A percentile compares a stretch with the other conserved stretches of the same genome.
phyloP scores from a whole-genome alignment of 1,284 basidiomycete genomes.

The Bjerkandera adusta region DNA sequence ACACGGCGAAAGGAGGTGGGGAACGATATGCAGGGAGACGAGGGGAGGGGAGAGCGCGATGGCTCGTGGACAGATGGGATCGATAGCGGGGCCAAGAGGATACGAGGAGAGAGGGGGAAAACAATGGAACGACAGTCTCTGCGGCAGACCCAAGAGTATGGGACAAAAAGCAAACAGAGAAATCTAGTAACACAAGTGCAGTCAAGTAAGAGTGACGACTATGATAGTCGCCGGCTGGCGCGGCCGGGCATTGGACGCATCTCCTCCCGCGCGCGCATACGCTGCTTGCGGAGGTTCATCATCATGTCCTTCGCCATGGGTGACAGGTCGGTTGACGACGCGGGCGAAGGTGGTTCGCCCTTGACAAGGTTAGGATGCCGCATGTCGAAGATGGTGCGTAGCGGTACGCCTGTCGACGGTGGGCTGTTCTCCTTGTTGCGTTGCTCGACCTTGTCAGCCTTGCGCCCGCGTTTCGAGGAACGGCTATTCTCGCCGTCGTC shows the following conservation, averaged over 20 bases:
- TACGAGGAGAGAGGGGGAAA: too few species aligned
- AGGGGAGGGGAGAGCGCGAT: neutral
- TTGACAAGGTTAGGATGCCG: slow-evolving; percentile 18
- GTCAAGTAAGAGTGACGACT: neutral
- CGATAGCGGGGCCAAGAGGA: neutral
- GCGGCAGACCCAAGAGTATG: neutral
- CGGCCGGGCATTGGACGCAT: neutral
- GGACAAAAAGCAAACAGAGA: neutral
- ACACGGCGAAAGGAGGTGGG: neutral
- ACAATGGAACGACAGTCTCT: neutral
- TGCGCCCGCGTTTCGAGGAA: slow-evolving; percentile 1
- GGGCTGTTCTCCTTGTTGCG: slow-evolving; percentile 27
- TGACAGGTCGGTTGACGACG: slow-evolving; percentile 71
- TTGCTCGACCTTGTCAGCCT: neutral
- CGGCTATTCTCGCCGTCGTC: slow-evolving; percentile 2
- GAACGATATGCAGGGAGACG: neutral
- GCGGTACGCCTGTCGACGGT: slow-evolving; percentile 24
- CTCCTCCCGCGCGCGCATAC: slow-evolving; percentile 41
- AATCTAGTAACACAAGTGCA: neutral
- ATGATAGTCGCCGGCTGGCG: neutral
- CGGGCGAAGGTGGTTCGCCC: slow-evolving; percentile 48
- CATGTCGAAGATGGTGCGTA: slow-evolving; percentile 27
- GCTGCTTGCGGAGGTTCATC: slow-evolving; percentile 56
- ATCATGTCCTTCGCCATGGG: slow-evolving; percentile 65
- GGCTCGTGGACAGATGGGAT: neutral